These are phyloP conservation scores for Populus simonii DNA, from an alignment of 345 rosid species.

Conservation along the genomic window DNA sequence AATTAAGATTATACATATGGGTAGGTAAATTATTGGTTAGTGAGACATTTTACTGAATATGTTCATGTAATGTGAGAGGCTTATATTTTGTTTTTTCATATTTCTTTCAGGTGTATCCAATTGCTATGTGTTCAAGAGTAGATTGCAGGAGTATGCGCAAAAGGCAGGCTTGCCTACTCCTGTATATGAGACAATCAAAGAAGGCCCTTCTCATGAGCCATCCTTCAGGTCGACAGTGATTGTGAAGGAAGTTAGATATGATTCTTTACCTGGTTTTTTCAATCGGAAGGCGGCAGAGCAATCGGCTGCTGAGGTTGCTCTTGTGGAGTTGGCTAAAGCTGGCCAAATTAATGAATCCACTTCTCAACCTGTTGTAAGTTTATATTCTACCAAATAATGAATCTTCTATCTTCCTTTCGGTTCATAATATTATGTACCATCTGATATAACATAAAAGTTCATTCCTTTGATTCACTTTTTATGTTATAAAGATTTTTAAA, in stretches of 20 bases:
- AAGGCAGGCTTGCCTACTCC: conserved; percentile 70
- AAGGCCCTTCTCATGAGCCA: conserved; percentile 90
- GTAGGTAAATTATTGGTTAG: neutral
- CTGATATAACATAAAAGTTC: neutral
- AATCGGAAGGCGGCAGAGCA: conserved; percentile 97
- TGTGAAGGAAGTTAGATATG: conserved; percentile 58
- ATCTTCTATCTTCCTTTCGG: neutral
- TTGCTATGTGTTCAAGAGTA: conserved; percentile 83
- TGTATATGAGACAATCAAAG: conserved; percentile 68
- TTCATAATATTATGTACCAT: neutral
- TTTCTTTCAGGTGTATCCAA: conserved; percentile 57
- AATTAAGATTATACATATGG: no score
- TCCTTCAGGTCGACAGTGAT: conserved; percentile 65
- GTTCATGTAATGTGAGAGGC: neutral
- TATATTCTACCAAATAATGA: neutral
- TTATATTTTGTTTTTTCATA: neutral
- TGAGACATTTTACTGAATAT: neutral
- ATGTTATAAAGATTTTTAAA: neutral
- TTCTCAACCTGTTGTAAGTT: conserved; percentile 77
- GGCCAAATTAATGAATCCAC: conserved; percentile 49
- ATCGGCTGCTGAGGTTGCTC: conserved; percentile 94
- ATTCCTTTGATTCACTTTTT: neutral
- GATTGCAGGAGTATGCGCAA: conserved; percentile 80
- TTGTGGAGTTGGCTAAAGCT: conserved; percentile 57
- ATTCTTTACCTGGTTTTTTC: conserved; percentile 76